Evolutionary conservation across 441 rosid genomes (phyloP).

Genomic region (Corymbia citriodora): DNA sequence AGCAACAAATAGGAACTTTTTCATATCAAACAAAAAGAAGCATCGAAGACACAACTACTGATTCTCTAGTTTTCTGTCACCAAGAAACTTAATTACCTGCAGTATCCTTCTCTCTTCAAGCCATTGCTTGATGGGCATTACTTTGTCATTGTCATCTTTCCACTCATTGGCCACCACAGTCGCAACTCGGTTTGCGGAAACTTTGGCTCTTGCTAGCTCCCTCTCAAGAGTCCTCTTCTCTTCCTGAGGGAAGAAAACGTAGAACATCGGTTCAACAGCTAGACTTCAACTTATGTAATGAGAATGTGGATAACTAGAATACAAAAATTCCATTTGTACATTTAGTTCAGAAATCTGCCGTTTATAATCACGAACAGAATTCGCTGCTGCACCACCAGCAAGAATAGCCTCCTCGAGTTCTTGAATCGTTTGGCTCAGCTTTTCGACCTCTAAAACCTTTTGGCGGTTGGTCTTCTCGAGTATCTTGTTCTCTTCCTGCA

Average conservation of each 20-base stretch:
- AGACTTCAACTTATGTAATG: neutral
- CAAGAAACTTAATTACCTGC: constrained; percentile 48
- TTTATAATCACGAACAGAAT: constrained; percentile 62
- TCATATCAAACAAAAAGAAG: neutral
- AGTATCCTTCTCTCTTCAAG: constrained; percentile 78
- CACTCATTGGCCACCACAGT: constrained; percentile 85
- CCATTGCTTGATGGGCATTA: constrained; percentile 93
- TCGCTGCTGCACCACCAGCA: constrained; percentile 83
- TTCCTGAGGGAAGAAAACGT: constrained; percentile 37
- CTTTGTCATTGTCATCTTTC: constrained; percentile 91
- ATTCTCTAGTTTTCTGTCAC: constrained; percentile 86
- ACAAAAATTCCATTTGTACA: constrained; percentile 24
- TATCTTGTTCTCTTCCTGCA: constrained; percentile 84
- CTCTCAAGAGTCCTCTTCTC: constrained; percentile 90
- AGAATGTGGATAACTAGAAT: neutral
- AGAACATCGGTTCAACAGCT: neutral
- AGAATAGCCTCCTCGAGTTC: constrained; percentile 85
- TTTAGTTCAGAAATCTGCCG: constrained; percentile 71
- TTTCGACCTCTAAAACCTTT: constrained; percentile 83
- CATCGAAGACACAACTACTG: constrained; percentile 6
- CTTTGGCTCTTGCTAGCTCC: constrained; percentile 82
- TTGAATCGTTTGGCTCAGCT: constrained; percentile 68
- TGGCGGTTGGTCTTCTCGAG: constrained; percentile 92
- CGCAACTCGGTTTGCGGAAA: constrained; percentile 76
- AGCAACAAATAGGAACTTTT: neutral